Conservation (phyloP, 2,329 filamentous ascomycete genomes). For the Aspergillus unguis region DNA sequence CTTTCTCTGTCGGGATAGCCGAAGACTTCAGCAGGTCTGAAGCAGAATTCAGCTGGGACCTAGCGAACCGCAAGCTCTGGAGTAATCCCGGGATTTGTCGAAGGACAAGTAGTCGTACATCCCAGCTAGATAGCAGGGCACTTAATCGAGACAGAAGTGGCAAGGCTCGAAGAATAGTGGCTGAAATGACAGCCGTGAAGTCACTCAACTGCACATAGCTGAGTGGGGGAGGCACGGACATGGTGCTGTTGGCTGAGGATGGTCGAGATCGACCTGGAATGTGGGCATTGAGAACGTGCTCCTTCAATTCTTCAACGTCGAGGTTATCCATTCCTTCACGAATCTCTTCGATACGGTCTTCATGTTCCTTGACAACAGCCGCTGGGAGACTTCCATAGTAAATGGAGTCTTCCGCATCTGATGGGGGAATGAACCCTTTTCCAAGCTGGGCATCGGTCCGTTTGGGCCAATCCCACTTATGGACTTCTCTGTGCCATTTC, state of each 20-base stretch:
- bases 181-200: slow-evolving; percentile 83
- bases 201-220: slow-evolving; percentile 76
- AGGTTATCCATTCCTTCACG: slow-evolving; percentile 45
- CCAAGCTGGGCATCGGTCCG: slow-evolving; percentile 35
- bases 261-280: slow-evolving; percentile 61
- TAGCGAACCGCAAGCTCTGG: slow-evolving; percentile 53
- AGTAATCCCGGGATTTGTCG: slow-evolving; percentile 69
- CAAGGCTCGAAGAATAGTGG: slow-evolving; percentile 83
- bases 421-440: slow-evolving; percentile 41
- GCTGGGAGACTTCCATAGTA: slow-evolving; percentile 71
- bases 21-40: slow-evolving; percentile 28
- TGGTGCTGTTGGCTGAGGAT: slow-evolving; percentile 43
- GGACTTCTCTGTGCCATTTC: slow-evolving; percentile 58
- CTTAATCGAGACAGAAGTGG: slow-evolving; percentile 74
- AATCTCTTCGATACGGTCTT: slow-evolving; percentile 72
- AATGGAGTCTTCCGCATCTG: slow-evolving; percentile 23
- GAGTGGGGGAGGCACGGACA: slow-evolving; percentile 41
- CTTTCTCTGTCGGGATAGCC: slow-evolving; percentile 23
- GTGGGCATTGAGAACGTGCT: slow-evolving; percentile 78
- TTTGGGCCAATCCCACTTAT: slow-evolving; percentile 57
- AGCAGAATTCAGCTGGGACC: slow-evolving; percentile 34
- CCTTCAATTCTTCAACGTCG: slow-evolving; percentile 73
- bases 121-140: slow-evolving; percentile 73
- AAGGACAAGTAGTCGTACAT: slow-evolving; percentile 69
- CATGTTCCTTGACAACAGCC: slow-evolving; percentile 63